Evolutionary conservation across 2,329 filamentous ascomycete species (phyloP).

Genomic region (Pseudocercospora vitis): DNA sequence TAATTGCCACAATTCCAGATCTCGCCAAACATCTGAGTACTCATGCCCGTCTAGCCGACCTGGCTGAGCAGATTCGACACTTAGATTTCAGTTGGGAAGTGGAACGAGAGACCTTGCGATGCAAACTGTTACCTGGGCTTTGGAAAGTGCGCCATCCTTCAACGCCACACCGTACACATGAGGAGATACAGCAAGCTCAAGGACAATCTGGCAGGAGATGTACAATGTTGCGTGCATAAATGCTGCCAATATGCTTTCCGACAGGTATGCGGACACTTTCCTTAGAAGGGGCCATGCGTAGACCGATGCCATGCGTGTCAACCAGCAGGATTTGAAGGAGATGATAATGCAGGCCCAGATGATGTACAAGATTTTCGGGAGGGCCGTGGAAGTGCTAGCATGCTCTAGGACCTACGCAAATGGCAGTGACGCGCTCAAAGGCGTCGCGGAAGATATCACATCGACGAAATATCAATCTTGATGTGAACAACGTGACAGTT

Average conservation of each 20-base stretch:
- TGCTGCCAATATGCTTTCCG: neutral
- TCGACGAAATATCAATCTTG: too few species aligned
- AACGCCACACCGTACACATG: conserved; percentile 6
- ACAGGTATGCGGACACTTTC: neutral
- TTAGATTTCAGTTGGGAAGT: neutral
- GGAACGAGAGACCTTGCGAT: neutral
- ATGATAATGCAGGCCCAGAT: neutral
- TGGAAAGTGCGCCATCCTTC: neutral
- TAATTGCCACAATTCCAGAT: too few species aligned
- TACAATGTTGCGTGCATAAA: neutral
- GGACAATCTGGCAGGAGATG: neutral
- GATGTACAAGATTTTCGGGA: neutral
- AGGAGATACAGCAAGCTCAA: neutral
- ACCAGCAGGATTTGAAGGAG: neutral
- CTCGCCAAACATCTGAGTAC: too few species aligned
- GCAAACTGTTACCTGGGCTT: neutral
- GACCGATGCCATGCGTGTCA: neutral
- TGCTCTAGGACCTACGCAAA: neutral
- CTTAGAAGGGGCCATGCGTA: neutral
- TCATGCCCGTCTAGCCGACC: too few species aligned
- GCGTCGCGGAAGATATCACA: neutral
- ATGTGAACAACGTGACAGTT: too few species aligned
- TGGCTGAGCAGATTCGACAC: too few species aligned
- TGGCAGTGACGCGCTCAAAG: neutral
- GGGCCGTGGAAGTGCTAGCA: neutral